Evolutionary conservation across 148 eudicot species (phyloP), one percentile per base, ranked within the genome.

Genomic region (Fagopyrum tataricum): DNA sequence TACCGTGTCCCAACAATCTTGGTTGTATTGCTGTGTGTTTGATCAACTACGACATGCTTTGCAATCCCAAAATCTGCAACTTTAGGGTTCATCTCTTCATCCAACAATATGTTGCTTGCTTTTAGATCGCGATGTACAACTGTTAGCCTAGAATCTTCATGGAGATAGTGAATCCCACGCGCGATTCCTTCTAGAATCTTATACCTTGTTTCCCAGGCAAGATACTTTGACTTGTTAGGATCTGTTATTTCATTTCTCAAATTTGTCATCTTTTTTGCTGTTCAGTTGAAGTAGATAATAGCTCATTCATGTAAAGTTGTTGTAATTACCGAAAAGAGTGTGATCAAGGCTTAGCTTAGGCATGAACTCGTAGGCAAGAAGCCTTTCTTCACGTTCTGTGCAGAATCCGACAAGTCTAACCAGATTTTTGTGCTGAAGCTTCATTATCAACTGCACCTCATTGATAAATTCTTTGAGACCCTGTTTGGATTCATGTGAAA

Each of bases 391-490:
- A 67, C 79, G 82, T 73, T 85, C 80, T 40, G 81, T 67, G 70
- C 90, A 87, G 64, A 85, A 82, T 37, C 87, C 90, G 1, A 87
- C 80, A 74, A 82, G 87, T 77, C 58, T 80, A 53, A 84, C 90
- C 20, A 87, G 87, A 69, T 84, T 87, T 53, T 84, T 75, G 71
- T 85, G 90, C 64, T 84, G 88, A 58, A 85, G 88, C 67, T 85
- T 87, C 43, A 86, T 81, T 17, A 87, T 79, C 71, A 75, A 84
- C 62, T 73, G 48, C 70, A 87, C 83, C 76, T 87, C 90, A 51
- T 83, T 85, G 82, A 82, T 81, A 72, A 87, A 87, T 72, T 87
- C 83, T 47, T 84, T 84, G 2, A 77, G 24, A 44, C 90, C 90
- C 78, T 85, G 88, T 31, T 70, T 79, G 18, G 90, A 83, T 67